Evolutionary conservation across 164 flowering plant genomes (phyloP), one percentile per base, ranked within the genome.

Genomic region (Aristolochia contorta): DNA sequence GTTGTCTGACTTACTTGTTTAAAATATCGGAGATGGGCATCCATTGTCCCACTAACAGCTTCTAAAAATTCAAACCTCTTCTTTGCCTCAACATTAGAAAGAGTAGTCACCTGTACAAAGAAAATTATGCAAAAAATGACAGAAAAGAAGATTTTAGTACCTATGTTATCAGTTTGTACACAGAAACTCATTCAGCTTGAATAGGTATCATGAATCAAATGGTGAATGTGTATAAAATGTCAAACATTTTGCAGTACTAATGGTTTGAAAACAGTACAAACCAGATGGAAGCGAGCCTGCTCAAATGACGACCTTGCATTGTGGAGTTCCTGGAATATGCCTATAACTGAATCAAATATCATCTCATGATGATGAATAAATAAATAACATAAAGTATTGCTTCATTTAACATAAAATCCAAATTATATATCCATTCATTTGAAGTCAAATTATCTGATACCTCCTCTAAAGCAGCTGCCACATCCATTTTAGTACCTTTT

Each of bases 51-150:
- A 74, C 97, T 86, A 64, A 94, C 95, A 59, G 96, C 91, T 78
- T 94, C 99, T 77, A 94, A 67, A 69, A 94, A 94, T 71, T 94
- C 99, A 79, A 81, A 94, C 71, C 95, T 85, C 68, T 91, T 94
- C 67, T 88, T 90, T 10, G 97, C 95, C 56, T 94, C 99, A 67
- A 91, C 86, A 70, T 75, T 78, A 20, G 97, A 86, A 76, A 94
- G 84, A 56, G 93, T 83, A 67, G 89, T 81, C 50, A 94, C 89
- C 99, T 91, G 61, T 50, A 62, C 19, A 62, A 14, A 47, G 54
- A 62, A 23, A 47, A 27, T 30, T 7, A 61, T 43, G 16, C 15
- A 43, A 54, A 23, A 19, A 33, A 37, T 18, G 41, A 47, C 25
- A 33, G 50, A 60, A 48, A 5, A 4, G n/a, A 46, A 49, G 9